Percentiles rank a stretch among this genome's conserved stretches.
Evolutionary conservation across 148 eudicot species (phyloP).

Genomic region (Cornus florida): DNA sequence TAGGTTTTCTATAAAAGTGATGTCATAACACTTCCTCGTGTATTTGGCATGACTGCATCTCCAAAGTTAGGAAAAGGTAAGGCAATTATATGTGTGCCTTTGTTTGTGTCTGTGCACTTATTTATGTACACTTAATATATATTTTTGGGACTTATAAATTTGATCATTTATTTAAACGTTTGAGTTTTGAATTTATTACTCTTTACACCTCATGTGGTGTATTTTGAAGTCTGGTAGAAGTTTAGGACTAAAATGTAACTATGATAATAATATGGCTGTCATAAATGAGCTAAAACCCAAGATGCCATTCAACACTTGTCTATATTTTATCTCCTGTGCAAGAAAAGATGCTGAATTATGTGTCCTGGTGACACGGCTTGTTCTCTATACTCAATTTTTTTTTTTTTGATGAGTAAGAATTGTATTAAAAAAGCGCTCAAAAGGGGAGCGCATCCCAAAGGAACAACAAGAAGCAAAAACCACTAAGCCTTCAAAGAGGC

Average conservation of each 20-base stretch:
- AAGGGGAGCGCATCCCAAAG: too few species aligned
- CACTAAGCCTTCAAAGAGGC: too few species aligned
- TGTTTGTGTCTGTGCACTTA: not conserved
- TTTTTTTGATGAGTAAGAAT: too few species aligned
- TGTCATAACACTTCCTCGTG: constrained; percentile 60
- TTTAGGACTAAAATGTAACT: not conserved
- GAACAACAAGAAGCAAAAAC: too few species aligned
- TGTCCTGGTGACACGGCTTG: not conserved
- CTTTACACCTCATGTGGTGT: too few species aligned
- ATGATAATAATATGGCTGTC: not conserved
- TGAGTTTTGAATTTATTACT: too few species aligned
- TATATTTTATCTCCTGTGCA: not conserved
- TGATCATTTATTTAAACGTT: not conserved
- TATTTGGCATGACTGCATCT: constrained; percentile 99
- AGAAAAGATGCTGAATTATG: too few species aligned
- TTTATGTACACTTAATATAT: not conserved
- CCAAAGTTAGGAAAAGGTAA: constrained; percentile 89
- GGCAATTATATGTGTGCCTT: not conserved
- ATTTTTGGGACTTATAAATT: too few species aligned
- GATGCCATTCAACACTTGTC: too few species aligned
- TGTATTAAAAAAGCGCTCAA: too few species aligned
- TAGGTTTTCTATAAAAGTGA: constrained; percentile 71
- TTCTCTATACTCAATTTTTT: too few species aligned
- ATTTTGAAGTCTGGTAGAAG: not conserved
- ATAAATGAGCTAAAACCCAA: not conserved